Conservation (phyloP, 768 basidiomycete genomes). For the Fistulinella prunicolor region DNA sequence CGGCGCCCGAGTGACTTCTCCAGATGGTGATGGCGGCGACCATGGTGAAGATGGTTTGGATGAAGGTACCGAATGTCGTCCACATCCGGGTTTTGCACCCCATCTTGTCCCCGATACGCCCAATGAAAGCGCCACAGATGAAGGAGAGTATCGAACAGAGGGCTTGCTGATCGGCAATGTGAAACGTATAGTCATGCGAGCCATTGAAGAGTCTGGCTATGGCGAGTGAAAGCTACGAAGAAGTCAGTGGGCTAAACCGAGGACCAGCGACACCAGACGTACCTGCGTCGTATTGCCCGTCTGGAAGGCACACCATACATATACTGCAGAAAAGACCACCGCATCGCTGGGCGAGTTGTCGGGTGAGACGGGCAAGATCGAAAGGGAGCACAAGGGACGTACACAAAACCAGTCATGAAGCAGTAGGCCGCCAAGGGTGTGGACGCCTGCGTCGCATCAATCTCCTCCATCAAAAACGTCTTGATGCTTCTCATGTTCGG, state of each 20-base stretch:
- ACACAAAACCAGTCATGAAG: conserved; percentile 83
- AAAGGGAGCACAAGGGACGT: conserved; percentile 23
- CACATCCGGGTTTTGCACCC: conserved; percentile 72
- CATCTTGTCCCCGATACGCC: conserved; percentile 80
- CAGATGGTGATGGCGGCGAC: conserved; percentile 66
- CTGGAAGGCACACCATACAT: conserved; percentile 85
- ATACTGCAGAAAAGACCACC: conserved; percentile 74
- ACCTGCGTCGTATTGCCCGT: conserved; percentile 76
- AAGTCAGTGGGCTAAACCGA: not conserved
- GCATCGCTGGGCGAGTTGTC: conserved; percentile 46
- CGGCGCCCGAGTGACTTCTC: conserved; percentile 57
- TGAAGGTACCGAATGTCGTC: conserved; percentile 67
- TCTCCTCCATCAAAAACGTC: conserved; percentile 20
- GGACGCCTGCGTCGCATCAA: conserved; percentile 35
- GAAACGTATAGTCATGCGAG: conserved; percentile 58
- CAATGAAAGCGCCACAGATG: conserved; percentile 71
- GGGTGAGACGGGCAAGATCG: not conserved
- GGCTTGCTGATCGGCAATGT: conserved; percentile 80
- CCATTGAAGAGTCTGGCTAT: conserved; percentile 73
- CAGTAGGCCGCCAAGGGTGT: conserved; percentile 62
- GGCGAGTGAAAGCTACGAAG: conserved; percentile 66
- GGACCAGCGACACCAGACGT: not conserved
- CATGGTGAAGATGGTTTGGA: conserved; percentile 78
- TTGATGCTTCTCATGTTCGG: conserved; percentile 10
- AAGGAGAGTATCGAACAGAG: conserved; percentile 78